A percentile compares a stretch with the other conserved stretches of the same genome.
Conservation (phyloP, 495 filamentous ascomycete species). For the Hypoxylon perforatum region DNA sequence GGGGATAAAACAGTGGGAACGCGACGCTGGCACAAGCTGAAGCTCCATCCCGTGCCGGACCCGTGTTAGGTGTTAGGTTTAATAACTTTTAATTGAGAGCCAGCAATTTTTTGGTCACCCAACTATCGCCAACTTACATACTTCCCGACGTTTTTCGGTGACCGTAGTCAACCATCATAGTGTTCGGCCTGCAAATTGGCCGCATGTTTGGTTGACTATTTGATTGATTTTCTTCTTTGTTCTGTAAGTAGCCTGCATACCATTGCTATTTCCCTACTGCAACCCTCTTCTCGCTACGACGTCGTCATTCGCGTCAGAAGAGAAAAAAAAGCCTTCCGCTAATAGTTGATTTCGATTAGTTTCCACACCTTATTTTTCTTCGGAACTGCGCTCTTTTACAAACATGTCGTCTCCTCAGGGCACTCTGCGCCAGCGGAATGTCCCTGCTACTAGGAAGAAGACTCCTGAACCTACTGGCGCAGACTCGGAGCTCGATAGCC, state of each 20-base stretch:
- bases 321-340: constrained; percentile 3
- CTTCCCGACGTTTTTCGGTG: constrained; percentile 22
- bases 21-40: constrained; percentile 27
- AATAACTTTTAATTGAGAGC: constrained; percentile 29
- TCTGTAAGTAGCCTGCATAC: constrained; percentile 28
- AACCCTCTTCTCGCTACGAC: constrained; percentile 24
- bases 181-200: constrained; percentile 24
- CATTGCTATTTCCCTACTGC: not conserved
- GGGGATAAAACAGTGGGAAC: constrained; percentile 22
- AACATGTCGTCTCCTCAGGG: constrained; percentile 59
- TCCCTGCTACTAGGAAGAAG: constrained; percentile 58
- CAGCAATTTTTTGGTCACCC: constrained; percentile 20
- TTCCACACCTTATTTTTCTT: constrained; percentile 23
- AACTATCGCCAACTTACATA: constrained; percentile 21
- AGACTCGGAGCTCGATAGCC: constrained; percentile 60
- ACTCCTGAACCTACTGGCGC: constrained; percentile 46
- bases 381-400: constrained; percentile 36
- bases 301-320: constrained; percentile 12
- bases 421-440: constrained; percentile 65
- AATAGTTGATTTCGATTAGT: constrained; percentile 18
- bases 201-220: constrained; percentile 34
- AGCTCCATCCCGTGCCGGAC: constrained; percentile 27
- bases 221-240: constrained; percentile 27
- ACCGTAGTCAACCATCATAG: constrained; percentile 27
- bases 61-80: constrained; percentile 12